These are phyloP conservation scores for Luffa aegyptiaca DNA, from an alignment of 306 rosid genomes.

Conservation along the genomic window DNA sequence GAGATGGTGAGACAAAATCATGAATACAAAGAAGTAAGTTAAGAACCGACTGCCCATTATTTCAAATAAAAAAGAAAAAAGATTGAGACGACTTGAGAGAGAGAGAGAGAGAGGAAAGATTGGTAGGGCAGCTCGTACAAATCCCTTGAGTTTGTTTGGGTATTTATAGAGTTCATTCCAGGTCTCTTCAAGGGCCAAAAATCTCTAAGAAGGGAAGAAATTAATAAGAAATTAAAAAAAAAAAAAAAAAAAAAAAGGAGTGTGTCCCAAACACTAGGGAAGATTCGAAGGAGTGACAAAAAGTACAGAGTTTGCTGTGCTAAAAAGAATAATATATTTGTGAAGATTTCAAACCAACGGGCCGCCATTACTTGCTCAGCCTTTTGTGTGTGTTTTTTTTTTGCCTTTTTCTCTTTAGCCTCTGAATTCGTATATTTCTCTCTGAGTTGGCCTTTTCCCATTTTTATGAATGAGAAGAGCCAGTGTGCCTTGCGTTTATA, in stretches of 20 bases:
- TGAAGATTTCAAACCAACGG: conserved; percentile 7
- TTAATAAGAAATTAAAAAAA: not conserved
- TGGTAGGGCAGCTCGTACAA: not conserved
- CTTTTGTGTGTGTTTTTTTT: not conserved
- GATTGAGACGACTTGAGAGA: not conserved
- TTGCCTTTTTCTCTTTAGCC: not conserved
- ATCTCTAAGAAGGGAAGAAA: not conserved
- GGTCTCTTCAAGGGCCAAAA: not conserved
- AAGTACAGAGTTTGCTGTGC: not conserved
- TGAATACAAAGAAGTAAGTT: conserved; percentile 26
- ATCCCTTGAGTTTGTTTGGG: conserved; percentile 1
- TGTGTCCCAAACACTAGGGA: conserved; percentile 5
- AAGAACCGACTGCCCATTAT: conserved; percentile 42
- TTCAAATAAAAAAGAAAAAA: not conserved
- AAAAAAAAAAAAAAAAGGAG: too few relatives aligned
- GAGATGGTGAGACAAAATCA: conserved; percentile 38
- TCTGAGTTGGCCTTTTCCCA: not conserved
- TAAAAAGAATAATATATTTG: conserved; percentile 3
- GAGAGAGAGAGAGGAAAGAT: not conserved
- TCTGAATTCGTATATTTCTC: not conserved
- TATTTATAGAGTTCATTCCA: conserved; percentile 6
- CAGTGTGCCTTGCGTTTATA: not conserved
- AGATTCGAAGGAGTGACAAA: conserved; percentile 3
- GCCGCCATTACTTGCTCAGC: conserved; percentile 1
- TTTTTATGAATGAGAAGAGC: not conserved